Evolutionary conservation across 106 monocot species (phyloP).

Genomic region (Dendrobium chrysotoxum): DNA sequence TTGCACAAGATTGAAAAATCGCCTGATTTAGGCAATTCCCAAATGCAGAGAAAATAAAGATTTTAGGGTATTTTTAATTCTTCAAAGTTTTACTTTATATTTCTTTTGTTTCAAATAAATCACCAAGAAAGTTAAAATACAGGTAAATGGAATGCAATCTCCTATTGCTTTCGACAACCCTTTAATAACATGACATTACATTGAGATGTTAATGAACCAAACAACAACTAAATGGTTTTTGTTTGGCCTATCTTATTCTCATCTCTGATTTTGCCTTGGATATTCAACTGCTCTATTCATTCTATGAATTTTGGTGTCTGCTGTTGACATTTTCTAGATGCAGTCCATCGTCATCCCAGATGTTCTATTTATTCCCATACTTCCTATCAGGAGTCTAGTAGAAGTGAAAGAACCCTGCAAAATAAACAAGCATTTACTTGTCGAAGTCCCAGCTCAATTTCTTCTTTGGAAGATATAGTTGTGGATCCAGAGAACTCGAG

Average conservation of each 20-base stretch:
- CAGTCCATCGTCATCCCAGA: conserved; percentile 7
- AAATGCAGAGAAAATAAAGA: too few species aligned
- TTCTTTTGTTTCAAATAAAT: too few species aligned
- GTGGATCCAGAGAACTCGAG: background rate
- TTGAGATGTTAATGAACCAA: background rate
- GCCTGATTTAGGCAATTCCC: too few species aligned
- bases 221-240: background rate
- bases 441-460: background rate
- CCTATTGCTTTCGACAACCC: too few species aligned
- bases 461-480: conserved; percentile 4
- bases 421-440: background rate
- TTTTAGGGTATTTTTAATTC: too few species aligned
- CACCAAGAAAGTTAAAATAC: too few species aligned
- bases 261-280: background rate
- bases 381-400: background rate
- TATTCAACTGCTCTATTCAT: background rate
- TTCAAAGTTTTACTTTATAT: too few species aligned
- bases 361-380: background rate
- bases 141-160: too few species aligned
- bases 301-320: background rate
- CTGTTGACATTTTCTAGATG: background rate
- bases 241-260: background rate
- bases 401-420: background rate
- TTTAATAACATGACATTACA: background rate
- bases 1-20: too few species aligned